phyloP scores from a whole-genome alignment of 1,139 yeast species.

The Yamadazyma sp. region DNA sequence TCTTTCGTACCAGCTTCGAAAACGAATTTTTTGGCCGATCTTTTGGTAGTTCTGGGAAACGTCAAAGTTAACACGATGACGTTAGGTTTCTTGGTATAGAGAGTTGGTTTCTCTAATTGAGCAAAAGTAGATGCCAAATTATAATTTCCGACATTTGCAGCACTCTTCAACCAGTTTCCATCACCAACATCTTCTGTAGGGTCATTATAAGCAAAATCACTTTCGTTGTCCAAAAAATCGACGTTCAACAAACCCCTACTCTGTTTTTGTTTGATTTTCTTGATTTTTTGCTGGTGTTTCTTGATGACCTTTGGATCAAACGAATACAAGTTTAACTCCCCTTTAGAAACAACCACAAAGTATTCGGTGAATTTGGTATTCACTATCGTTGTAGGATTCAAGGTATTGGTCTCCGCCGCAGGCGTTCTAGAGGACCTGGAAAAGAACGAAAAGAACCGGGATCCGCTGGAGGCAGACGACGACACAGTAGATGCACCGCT shows the following conservation, averaged over 20 bases:
- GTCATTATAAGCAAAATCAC: slow-evolving; percentile 17
- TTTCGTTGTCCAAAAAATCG: slow-evolving; percentile 17
- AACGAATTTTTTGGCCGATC: slow-evolving; percentile 36
- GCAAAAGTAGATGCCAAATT: slow-evolving; percentile 54
- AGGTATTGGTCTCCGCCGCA: slow-evolving; percentile 8
- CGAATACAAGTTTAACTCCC: slow-evolving; percentile 54
- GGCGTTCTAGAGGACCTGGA: slow-evolving; percentile 13
- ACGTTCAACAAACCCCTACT: slow-evolving; percentile 15
- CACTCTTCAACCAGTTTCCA: slow-evolving; percentile 66
- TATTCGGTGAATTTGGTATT: slow-evolving; percentile 42
- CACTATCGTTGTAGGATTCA: slow-evolving; percentile 9
- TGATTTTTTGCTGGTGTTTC: slow-evolving; percentile 37
- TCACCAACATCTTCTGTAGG: slow-evolving; percentile 46
- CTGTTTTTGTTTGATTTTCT: slow-evolving; percentile 28
- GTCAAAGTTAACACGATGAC: slow-evolving; percentile 34
- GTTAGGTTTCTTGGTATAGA: slow-evolving; percentile 12
- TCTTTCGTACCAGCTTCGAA: slow-evolving; percentile 67
- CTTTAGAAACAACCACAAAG: slow-evolving; percentile 59
- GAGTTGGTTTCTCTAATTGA: slow-evolving; percentile 30
- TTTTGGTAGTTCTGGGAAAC: slow-evolving; percentile 39
- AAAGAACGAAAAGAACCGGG: slow-evolving; percentile 25
- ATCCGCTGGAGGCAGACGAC: slow-evolving; percentile 17
- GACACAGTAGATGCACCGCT: slow-evolving; percentile 27
- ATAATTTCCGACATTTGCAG: slow-evolving; percentile 48
- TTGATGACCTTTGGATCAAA: slow-evolving; percentile 49